A percentile compares a stretch with the other conserved stretches of the same genome.
phyloP scores from a whole-genome alignment of 108 stramenopile genomes.

The Cyclotella sp. region DNA sequence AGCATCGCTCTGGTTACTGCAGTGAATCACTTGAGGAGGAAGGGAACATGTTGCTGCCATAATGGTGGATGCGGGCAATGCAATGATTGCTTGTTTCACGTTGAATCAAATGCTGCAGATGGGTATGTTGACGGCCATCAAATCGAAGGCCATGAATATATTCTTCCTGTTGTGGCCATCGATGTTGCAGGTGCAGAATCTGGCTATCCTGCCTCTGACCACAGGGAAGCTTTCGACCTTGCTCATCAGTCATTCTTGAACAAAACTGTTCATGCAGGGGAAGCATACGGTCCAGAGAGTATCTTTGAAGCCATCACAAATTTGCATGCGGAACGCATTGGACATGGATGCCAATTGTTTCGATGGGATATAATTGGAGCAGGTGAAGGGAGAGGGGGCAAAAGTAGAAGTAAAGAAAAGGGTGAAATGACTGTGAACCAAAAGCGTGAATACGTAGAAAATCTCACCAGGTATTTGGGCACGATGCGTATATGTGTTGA shows the following conservation, averaged over 20 bases:
- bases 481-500: constrained; percentile 49
- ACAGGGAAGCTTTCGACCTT: constrained; percentile 42
- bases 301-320: constrained; percentile 42
- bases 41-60: constrained; percentile 23
- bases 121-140: background rate
- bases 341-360: constrained; percentile 42
- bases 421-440: constrained; percentile 35
- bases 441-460: constrained; percentile 41
- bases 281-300: constrained; percentile 49
- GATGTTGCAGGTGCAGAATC: constrained; percentile 42
- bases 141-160: constrained; percentile 12
- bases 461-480: constrained; percentile 44
- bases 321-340: constrained; percentile 48
- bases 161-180: constrained; percentile 42
- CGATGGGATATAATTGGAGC: constrained; percentile 47
- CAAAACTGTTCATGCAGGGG: constrained; percentile 50
- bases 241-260: constrained; percentile 49
- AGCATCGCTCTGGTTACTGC: constrained; percentile 43
- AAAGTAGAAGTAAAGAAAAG: constrained; percentile 21
- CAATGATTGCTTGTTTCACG: background rate
- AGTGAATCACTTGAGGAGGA: constrained; percentile 41
- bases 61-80: constrained; percentile 23
- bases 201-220: constrained; percentile 45
- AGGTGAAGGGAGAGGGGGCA: constrained; percentile 40
- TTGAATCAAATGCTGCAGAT: background rate